Conservation (phyloP, 192 early-diverging fungal genomes). For the Rhizophagus clarus region DNA sequence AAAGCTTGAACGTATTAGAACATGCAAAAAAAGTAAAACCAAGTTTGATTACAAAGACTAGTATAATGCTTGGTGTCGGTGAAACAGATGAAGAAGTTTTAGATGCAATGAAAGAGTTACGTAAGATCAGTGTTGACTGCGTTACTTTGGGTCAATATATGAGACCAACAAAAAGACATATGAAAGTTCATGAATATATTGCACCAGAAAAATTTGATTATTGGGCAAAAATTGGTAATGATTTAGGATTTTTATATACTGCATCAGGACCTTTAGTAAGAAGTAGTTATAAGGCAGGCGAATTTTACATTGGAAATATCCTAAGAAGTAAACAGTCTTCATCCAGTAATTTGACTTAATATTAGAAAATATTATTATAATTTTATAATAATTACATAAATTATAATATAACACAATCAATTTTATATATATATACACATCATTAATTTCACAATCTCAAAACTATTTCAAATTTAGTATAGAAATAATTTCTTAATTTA, state of each 20-base stretch:
- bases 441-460: too few species aligned
- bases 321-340: conserved; percentile 42
- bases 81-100: conserved; percentile 94
- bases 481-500: too few species aligned
- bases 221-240: conserved; percentile 77
- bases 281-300: conserved; percentile 96
- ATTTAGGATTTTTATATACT: conserved; percentile 94
- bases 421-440: too few species aligned
- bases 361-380: too few species aligned
- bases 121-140: conserved; percentile 84
- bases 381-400: too few species aligned
- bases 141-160: conserved; percentile 99
- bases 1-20: conserved; percentile 86
- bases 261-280: conserved; percentile 93
- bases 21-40: conserved; percentile 83
- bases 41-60: conserved; percentile 90
- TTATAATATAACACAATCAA: too few species aligned
- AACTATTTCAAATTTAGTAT: too few species aligned
- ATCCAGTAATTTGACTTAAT: too few species aligned
- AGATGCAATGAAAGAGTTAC: conserved; percentile 81
- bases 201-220: conserved; percentile 89
- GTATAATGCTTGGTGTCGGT: conserved; percentile 97
- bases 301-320: conserved; percentile 94
- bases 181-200: conserved; percentile 96
- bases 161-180: conserved; percentile 98